A percentile compares a stretch with the other conserved stretches of the same genome.
phyloP scores from a whole-genome alignment of 2,329 filamentous ascomycete species.

The Aspergillus sp. region DNA sequence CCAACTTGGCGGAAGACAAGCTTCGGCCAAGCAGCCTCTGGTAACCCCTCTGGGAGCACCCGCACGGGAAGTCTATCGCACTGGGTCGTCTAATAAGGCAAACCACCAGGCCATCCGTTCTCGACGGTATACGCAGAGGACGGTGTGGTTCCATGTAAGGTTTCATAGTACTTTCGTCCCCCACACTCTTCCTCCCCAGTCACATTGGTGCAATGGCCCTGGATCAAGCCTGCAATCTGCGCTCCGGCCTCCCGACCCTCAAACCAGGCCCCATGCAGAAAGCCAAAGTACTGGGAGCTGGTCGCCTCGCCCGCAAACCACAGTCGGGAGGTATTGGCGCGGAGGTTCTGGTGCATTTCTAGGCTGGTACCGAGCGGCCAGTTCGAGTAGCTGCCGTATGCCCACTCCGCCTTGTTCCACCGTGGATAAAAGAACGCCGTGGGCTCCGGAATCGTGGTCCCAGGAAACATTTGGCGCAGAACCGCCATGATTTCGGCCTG shows the following conservation, averaged over 20 bases:
- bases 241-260: conserved; percentile 50
- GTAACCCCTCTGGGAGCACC: too few species aligned
- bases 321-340: conserved; percentile 60
- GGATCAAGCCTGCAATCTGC: conserved; percentile 19
- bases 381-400: conserved; percentile 64
- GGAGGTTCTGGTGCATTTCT: conserved; percentile 65
- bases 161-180: too few species aligned
- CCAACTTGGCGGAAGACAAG: too few species aligned
- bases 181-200: not conserved
- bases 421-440: conserved; percentile 60
- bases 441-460: conserved; percentile 56
- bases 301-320: conserved; percentile 67
- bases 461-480: conserved; percentile 57
- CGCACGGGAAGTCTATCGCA: too few species aligned
- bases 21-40: too few species aligned
- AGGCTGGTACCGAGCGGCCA: conserved; percentile 64
- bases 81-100: too few species aligned
- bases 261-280: conserved; percentile 61
- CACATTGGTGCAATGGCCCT: not conserved
- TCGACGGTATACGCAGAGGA: too few species aligned
- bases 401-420: conserved; percentile 52
- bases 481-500: conserved; percentile 57
- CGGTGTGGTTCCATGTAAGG: too few species aligned
- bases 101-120: too few species aligned
- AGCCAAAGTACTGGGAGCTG: conserved; percentile 63